Evolutionary conservation across 306 rosid genomes (phyloP), one percentile per base, ranked within the genome.

Genomic region (Vigna reflexopilosa): DNA sequence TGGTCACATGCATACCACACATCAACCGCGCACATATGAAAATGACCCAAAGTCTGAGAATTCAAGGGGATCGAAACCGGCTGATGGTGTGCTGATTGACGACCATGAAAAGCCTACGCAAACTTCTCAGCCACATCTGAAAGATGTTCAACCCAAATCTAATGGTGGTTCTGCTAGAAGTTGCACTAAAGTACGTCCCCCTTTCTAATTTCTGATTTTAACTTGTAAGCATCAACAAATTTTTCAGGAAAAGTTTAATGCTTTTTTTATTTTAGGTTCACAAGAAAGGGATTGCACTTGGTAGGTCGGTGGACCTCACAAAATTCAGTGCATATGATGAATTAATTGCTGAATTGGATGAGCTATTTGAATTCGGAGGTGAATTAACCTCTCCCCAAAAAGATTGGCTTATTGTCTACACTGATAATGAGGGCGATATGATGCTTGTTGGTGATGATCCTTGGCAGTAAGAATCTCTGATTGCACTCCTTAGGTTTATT

Each of bases 381-480:
- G 99, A 89, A 82, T 79, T 95, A 45, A 71, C 72, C 66, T 88
- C 88, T 64, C 87, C 91, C 1, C 83, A 71, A 71, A 95, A 90
- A 87, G 90, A 88, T 56, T 95, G 98, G 99, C 83, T 93, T 76
- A 81, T 93, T 67, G 97, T 95, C 44, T 95, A 87, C 74, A 95
- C 98, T 0, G 99, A 95, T 19, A 88, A 91, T 58, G 99, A 95
- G 84, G 97, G 90, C 9, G 99, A 95, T 83, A 93, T 91, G 93
- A 95, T 95, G 99, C 99, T 95, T 73, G 99, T 91, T 73, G 99
- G 99, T 30, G 99, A 95, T 77, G 99, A 95, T 87, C 99, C 99
- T 1, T 95, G 98, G 99, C 97, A 78, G 99, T 95, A 91, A 89
- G 99, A 54, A 83, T 73, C 63, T 50, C 9, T 69, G 3, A 73